Evolutionary conservation across 1,139 yeast species (phyloP).

Genomic region (Sugiyamaella grinbergsii): DNA sequence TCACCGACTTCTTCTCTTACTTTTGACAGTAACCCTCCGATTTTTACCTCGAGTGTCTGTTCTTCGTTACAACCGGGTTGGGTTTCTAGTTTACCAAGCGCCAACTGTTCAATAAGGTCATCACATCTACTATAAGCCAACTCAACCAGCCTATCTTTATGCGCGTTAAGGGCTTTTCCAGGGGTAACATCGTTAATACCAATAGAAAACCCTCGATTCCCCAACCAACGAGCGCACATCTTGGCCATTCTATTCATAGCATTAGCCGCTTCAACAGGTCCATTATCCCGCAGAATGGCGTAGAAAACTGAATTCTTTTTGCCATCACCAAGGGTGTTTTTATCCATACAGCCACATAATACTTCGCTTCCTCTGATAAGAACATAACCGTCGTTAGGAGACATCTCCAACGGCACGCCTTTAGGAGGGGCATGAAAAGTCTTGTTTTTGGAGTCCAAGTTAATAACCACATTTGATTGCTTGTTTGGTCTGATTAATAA

Average conservation of each 20-base stretch:
- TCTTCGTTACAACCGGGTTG: slow-evolving; percentile 99
- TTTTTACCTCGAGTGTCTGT: slow-evolving; percentile 95
- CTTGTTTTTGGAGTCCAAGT: slow-evolving; percentile 92
- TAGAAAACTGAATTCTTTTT: slow-evolving; percentile 96
- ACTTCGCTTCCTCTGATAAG: slow-evolving; percentile 87
- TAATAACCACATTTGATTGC: slow-evolving; percentile 75
- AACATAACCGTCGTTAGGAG: slow-evolving; percentile 95
- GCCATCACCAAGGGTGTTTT: slow-evolving; percentile 95
- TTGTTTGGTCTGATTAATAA: slow-evolving; percentile 81
- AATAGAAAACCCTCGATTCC: slow-evolving; percentile 94
- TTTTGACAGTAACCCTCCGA: slow-evolving; percentile 92
- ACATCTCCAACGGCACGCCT: slow-evolving; percentile 84
- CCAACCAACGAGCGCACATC: slow-evolving; percentile 90
- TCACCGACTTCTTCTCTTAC: slow-evolving; percentile 99
- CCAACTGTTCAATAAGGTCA: slow-evolving; percentile 76
- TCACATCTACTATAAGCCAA: slow-evolving; percentile 91
- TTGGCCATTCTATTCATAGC: slow-evolving; percentile 99
- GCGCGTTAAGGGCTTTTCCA: slow-evolving; percentile 69
- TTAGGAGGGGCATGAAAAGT: slow-evolving; percentile 76
- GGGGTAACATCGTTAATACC: slow-evolving; percentile 99
- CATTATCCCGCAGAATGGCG: slow-evolving; percentile 90
- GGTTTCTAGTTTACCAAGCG: slow-evolving; percentile 88
- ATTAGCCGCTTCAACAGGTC: slow-evolving; percentile 89
- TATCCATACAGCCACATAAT: slow-evolving; percentile 95
- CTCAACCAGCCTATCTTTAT: slow-evolving; percentile 88